Evolutionary conservation across 176 grass and related monocot genomes (phyloP).

Genomic region (Aegilops speltoides): DNA sequence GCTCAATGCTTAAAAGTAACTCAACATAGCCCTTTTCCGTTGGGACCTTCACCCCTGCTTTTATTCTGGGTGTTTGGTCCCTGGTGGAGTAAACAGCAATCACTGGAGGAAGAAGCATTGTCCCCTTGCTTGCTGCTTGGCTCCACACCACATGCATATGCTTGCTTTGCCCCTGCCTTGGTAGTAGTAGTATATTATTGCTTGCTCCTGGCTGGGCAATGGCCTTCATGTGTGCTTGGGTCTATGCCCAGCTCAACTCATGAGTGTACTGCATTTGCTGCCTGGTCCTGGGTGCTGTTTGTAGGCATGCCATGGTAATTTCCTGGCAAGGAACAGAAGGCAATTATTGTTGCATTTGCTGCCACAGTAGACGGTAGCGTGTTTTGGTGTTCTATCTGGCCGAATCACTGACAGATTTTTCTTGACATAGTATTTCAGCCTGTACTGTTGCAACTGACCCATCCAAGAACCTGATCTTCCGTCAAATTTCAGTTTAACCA

Average conservation of each 20-base stretch:
- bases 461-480: neutral
- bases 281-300: slow-evolving; percentile 8
- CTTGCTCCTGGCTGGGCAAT: slow-evolving; percentile 26
- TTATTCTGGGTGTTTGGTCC: slow-evolving; percentile 38
- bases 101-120: slow-evolving; percentile 54
- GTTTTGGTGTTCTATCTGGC: slow-evolving; percentile 18
- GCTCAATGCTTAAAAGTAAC: slow-evolving; percentile 54
- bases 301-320: slow-evolving; percentile 30
- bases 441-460: neutral
- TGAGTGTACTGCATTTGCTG: slow-evolving; percentile 29
- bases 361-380: slow-evolving; percentile 22
- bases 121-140: slow-evolving; percentile 39
- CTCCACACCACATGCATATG: slow-evolving; percentile 26
- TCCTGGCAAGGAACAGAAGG: slow-evolving; percentile 30
- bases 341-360: slow-evolving; percentile 46
- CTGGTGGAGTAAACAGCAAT: slow-evolving; percentile 73
- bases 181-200: slow-evolving; percentile 21
- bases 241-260: slow-evolving; percentile 44
- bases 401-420: neutral
- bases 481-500: neutral
- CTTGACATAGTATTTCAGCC: neutral
- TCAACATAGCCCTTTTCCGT: slow-evolving; percentile 46
- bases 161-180: slow-evolving; percentile 35
- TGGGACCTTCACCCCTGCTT: slow-evolving; percentile 30
- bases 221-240: slow-evolving; percentile 46